A percentile compares a stretch with the other conserved stretches of the same genome.
These are phyloP conservation scores for Cordyceps pruinosa DNA, from an alignment of 2,329 filamentous ascomycete genomes.

Conservation along the genomic window DNA sequence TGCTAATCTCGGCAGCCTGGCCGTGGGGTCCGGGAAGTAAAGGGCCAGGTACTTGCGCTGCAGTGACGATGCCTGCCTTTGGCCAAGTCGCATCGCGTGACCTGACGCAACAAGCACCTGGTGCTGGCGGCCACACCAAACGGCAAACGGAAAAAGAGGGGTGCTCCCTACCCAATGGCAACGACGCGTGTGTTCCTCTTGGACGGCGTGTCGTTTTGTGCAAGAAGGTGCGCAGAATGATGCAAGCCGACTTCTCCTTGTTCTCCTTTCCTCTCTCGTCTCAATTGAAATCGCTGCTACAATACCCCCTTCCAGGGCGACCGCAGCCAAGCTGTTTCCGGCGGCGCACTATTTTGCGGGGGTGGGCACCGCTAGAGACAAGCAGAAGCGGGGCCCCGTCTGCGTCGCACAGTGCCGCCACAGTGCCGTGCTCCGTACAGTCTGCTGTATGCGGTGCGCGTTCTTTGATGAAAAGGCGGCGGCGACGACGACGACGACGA, in stretches of 20 bases:
- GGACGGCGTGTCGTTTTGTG: no score
- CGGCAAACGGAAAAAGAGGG: neutral
- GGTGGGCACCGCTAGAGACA: constrained; percentile 1
- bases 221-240: no score
- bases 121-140: neutral
- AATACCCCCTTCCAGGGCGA: no score
- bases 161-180: no score
- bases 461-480: neutral
- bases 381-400: neutral
- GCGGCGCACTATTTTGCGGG: constrained; percentile 9
- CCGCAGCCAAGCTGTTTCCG: constrained; percentile 10
- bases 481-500: no score
- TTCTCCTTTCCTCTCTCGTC: neutral
- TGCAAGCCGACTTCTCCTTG: no score
- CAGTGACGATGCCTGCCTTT: neutral
- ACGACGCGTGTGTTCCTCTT: neutral
- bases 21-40: neutral
- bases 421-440: neutral
- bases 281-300: neutral
- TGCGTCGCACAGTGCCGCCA: neutral
- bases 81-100: constrained; percentile 18
- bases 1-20: no score
- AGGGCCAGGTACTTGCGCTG: neutral
- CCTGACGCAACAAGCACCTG: constrained; percentile 16
- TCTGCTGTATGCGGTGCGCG: no score